Conservation (phyloP, 2,329 filamentous ascomycete species). For the Calonectria pteridis region DNA sequence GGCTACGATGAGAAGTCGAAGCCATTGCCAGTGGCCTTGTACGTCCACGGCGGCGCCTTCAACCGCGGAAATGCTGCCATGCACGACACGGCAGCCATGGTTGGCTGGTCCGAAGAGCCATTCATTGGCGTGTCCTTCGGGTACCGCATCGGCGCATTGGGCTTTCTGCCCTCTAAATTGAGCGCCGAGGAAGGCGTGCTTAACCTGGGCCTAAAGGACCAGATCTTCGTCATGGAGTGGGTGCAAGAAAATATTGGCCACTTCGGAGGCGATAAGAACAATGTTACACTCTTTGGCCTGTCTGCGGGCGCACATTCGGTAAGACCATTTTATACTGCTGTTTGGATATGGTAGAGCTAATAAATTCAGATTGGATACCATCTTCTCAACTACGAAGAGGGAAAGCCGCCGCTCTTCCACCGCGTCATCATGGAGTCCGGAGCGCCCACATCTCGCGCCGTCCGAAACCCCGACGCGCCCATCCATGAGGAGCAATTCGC, state of each 20-base stretch:
- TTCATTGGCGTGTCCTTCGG: conserved; percentile 64
- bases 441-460: conserved; percentile 64
- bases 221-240: conserved; percentile 64
- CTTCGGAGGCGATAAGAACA: conserved; percentile 65
- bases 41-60: conserved; percentile 64
- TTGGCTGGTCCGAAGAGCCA: conserved; percentile 63
- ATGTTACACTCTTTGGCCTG: conserved; percentile 52
- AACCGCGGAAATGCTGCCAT: conserved; percentile 63
- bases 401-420: conserved; percentile 61
- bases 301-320: conserved; percentile 66
- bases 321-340: conserved; percentile 12
- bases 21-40: conserved; percentile 62
- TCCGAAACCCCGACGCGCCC: conserved; percentile 66
- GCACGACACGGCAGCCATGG: conserved; percentile 73
- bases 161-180: conserved; percentile 70
- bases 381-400: conserved; percentile 62
- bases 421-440: conserved; percentile 70
- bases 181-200: conserved; percentile 64
- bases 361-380: conserved; percentile 72
- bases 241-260: conserved; percentile 64
- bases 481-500: conserved; percentile 69
- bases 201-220: conserved; percentile 67
- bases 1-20: conserved; percentile 17
- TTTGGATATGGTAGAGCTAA: accelerated
- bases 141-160: conserved; percentile 69